Base-by-base conservation (phyloP, 805 yeast species). In the Limtongia smithiae region DNA sequence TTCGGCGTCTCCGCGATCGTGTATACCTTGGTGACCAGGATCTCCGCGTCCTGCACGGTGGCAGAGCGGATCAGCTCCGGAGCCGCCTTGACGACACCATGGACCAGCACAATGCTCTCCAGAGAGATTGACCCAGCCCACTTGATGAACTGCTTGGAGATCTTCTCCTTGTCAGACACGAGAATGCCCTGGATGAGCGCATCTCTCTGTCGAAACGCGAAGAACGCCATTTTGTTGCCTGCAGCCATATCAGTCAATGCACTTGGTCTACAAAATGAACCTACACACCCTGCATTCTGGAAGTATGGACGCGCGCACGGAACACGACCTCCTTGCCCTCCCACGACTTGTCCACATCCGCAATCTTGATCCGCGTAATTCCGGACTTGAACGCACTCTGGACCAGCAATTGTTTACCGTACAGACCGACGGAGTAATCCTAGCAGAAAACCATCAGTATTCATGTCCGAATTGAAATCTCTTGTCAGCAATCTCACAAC, bases 121-220 rank as follows among this genome's bases (percentile, higher is more conserved):
- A 86, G 76, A 65, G 81, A 85, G 66, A 93, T 77, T 31, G 85
- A 73, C 33, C 91, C 86, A 24, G 89, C 84, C 96, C 96, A 93
- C 72, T 93, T 93, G 59, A 90, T 95, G 91, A 93, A 85, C 68
- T 85, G 96, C 72, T 93, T 93, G 44, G 96, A 85, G 41, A 93
- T 76, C 39, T 82, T 71, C 55, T 81, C 81, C 62, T 80, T 79
- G 63, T 84, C 81, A 54, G 85, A 83, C 65, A 83, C 87, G 57
- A 90, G 74, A 55, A 93, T 76, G 51, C 85, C 95, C 75, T 91
- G 97, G 62, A 90, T 79, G 63, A 83, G 71, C 52, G 79, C 78
- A 47, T 79, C 75, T 72, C 88, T 96, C 74, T 93, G 98, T 74
- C 99, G 85, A 62, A 93, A 81, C 22, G 95, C 81, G 62, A 91